These are phyloP conservation scores for Raddia distichophylla DNA, from an alignment of 176 grass and related monocot species.

Conservation along the genomic window DNA sequence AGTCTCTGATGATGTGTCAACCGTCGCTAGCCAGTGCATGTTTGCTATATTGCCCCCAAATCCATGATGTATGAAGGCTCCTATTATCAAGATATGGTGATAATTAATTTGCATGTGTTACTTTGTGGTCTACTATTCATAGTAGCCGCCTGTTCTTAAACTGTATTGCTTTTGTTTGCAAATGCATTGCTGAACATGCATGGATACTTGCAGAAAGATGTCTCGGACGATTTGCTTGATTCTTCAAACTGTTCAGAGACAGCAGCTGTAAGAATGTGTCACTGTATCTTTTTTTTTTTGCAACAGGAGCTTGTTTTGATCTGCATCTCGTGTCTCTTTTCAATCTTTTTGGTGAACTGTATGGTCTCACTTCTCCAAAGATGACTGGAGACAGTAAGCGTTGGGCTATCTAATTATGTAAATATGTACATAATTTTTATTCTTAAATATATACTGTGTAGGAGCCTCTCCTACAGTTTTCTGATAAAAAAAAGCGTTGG, in stretches of 20 bases:
- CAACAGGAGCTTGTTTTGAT: background rate
- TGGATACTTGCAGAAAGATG: constrained; percentile 3
- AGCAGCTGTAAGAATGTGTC: background rate
- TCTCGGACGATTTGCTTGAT: background rate
- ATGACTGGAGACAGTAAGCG: background rate
- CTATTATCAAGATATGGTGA: constrained; percentile 20
- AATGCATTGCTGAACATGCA: background rate
- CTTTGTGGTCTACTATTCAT: background rate
- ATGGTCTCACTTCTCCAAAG: background rate
- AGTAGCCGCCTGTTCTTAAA: background rate
- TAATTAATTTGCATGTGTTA: background rate
- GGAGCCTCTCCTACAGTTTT: no score
- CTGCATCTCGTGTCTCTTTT: background rate
- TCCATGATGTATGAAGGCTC: background rate
- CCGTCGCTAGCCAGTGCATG: background rate
- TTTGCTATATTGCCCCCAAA: background rate
- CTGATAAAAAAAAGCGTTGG: no score
- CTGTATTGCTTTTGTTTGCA: background rate
- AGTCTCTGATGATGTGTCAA: background rate
- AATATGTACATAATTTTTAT: no score
- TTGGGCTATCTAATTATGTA: no score
- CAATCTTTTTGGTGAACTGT: background rate
- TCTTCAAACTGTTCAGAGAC: background rate
- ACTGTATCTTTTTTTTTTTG: no score
- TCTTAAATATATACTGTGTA: no score